Base-by-base conservation (phyloP, 2,329 filamentous ascomycete genomes). In the Neurospora crassa region DNA sequence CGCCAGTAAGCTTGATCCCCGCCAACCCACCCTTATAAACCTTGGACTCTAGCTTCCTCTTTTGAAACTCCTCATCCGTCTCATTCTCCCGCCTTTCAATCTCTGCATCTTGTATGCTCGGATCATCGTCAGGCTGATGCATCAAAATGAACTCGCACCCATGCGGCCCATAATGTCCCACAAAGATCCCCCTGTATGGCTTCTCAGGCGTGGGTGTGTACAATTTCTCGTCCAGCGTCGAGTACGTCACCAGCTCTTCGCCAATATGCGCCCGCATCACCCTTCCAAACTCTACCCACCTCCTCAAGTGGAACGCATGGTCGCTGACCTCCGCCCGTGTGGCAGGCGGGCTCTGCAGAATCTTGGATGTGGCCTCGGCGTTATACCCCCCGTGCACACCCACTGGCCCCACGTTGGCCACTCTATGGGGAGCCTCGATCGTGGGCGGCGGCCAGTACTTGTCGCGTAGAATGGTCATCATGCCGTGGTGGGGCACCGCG, bases 181-280 rank as follows among this genome's bases (percentile, higher is more conserved):
- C 91, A 92, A 93, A 98, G 40, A 99, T 93, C 0, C 95, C 95
- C 74, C 93, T 89, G 84, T 90, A 97, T 0, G 94, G 94, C 78
- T 94, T 95, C 70, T 90, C 85, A 11, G 82, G 79, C 0, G 94
- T 97, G 0, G 95, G 93, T 0, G 89, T 96, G 78, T 97, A 97
- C n/a, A 91, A 81, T 2, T 82, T 82, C 3, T 89, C 87, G 63
- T 93, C 89, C 1, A 98, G 83, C 0, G 94, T 96, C 8, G 88
- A 83, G 73, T 87, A 91, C 0, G 91, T 93, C 76, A 89, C 80
- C 53, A 89, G 76, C 71, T 86, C 83, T 75, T 89, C 86, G 40
- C 84, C 86, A 41, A 88, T 80, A 74, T 83, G 86, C 53, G 41
- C 37, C 16, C 68, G 53, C 47, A 42, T 43, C 20, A 68, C 59